Percentiles rank a stretch among this genome's conserved stretches.
Evolutionary conservation across 768 basidiomycete genomes (phyloP).

Genomic region (Chalciporus piperatus): DNA sequence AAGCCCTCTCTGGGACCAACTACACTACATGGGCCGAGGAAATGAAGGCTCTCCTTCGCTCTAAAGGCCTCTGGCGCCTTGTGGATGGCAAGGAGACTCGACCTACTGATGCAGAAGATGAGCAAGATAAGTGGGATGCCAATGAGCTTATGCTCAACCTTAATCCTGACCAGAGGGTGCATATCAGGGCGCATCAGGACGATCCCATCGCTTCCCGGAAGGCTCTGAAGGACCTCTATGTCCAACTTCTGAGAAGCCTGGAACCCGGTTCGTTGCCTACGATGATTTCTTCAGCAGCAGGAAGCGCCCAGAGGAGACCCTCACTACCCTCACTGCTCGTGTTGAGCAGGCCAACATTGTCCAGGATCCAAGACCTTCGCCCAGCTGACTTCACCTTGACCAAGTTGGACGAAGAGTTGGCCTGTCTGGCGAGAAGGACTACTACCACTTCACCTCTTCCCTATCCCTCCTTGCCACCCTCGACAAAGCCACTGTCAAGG

Average conservation of each 20-base stretch:
- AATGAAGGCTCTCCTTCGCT: constrained; percentile 2
- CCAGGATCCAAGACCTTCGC: constrained; percentile 6
- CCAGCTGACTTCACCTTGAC: background rate
- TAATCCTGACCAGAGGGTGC: background rate
- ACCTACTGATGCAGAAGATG: background rate
- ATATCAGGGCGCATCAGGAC: constrained; percentile 1
- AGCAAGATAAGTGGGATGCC: background rate
- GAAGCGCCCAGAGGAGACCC: constrained; percentile 3
- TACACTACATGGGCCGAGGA: constrained; percentile 4
- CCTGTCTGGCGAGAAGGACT: constrained; percentile 5
- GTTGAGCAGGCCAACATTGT: constrained; percentile 4
- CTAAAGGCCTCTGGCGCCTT: constrained; percentile 5
- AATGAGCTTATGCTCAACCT: constrained; percentile 2
- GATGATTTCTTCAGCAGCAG: constrained; percentile 4
- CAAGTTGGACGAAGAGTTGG: background rate
- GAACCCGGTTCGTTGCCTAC: constrained; percentile 4
- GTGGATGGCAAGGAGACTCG: background rate
- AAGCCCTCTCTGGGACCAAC: background rate
- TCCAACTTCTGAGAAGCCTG: constrained; percentile 5
- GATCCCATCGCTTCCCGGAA: background rate
- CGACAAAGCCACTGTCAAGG: too few species aligned
- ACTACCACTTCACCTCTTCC: constrained; percentile 10
- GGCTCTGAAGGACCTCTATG: background rate
- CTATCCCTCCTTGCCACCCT: too few species aligned
- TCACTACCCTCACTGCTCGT: background rate